Evolutionary conservation across 2,329 filamentous ascomycete species (phyloP), one percentile per base, ranked within the genome.

Genomic region (Exophiala oligosperma): DNA sequence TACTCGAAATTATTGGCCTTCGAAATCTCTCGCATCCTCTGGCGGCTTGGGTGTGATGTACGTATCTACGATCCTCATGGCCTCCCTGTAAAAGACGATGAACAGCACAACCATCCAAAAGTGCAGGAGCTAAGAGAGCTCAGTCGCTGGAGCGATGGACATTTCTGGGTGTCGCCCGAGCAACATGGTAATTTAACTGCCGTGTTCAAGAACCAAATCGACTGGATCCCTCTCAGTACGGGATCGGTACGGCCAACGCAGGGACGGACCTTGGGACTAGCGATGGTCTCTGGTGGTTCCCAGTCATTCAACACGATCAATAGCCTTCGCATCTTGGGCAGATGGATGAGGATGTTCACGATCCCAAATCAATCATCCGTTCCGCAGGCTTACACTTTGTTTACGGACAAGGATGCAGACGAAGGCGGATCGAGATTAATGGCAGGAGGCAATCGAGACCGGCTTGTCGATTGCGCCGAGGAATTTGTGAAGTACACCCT

Each of bases 301-400:
- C 86, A 88, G 68, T 84, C 80, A 0, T 89, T 89, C 74, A 89
- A 89, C 64, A 81, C 84, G 0, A 84, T 88, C 7, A 89, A 88
- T 66, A 80, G 80, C 1, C 73, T 89, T n/a, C 79, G 85, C 0
- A 79, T 88, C 9, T 76, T 89, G 0, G 86, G 86, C 0, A 79
- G 86, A 0, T 89, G 85, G 86, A 88, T 88, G 85, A 79, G 84
- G 41, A 87, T 88, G 84, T 87, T 87, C 62, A 75, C 79, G 1
- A 86, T 88, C 26, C 83, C 84, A 0, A 89, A 89, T 67, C 86
- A 89, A 68, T 83, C 79, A 24, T 85, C 81, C 0, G 77, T 89
- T 1, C 86, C 86, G 0, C 81, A 76, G 68, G 86, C 85, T 0
- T 88, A 84, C 61, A 87, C 78, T 3, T 82, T 85, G 46, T 87